These are phyloP conservation scores for Rhododendron vialii DNA, from an alignment of 148 eudicot species.

Conservation along the genomic window DNA sequence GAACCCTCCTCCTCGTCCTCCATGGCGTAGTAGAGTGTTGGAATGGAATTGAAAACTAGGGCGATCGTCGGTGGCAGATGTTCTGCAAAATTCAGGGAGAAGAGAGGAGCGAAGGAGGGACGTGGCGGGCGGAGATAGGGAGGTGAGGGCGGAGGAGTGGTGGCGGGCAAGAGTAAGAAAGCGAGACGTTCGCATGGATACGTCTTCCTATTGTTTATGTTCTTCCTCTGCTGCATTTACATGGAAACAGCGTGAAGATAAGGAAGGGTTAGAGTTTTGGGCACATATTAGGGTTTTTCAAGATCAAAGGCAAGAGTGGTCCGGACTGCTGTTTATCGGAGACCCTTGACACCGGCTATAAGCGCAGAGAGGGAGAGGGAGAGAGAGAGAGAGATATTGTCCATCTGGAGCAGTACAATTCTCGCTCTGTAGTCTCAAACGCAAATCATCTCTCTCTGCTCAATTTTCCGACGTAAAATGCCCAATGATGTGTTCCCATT, in stretches of 20 bases:
- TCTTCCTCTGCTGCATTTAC: conserved; percentile 13
- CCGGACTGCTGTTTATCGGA: neutral
- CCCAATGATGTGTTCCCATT: too few relatives aligned
- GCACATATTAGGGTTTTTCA: neutral
- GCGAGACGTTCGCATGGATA: conserved; percentile 35
- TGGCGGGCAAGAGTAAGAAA: conserved; percentile 36
- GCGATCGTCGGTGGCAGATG: neutral
- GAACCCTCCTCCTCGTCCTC: conserved; percentile 5
- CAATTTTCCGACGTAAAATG: too few relatives aligned
- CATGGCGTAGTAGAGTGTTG: neutral
- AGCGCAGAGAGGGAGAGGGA: neutral
- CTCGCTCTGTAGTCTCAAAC: neutral
- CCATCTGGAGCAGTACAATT: neutral
- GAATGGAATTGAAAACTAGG: neutral
- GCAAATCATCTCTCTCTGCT: neutral
- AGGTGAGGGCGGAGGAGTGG: neutral
- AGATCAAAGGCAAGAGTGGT: neutral
- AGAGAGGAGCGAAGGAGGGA: conserved; percentile 8
- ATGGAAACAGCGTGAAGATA: neutral
- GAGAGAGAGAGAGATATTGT: neutral
- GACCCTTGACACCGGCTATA: neutral
- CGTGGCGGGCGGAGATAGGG: neutral
- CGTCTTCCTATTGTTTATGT: neutral
- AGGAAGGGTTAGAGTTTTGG: neutral
- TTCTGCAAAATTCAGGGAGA: neutral